Evolutionary conservation across 2,329 filamentous ascomycete species (phyloP), one percentile per base, ranked within the genome.

Genomic region (Monosporascus sp.): DNA sequence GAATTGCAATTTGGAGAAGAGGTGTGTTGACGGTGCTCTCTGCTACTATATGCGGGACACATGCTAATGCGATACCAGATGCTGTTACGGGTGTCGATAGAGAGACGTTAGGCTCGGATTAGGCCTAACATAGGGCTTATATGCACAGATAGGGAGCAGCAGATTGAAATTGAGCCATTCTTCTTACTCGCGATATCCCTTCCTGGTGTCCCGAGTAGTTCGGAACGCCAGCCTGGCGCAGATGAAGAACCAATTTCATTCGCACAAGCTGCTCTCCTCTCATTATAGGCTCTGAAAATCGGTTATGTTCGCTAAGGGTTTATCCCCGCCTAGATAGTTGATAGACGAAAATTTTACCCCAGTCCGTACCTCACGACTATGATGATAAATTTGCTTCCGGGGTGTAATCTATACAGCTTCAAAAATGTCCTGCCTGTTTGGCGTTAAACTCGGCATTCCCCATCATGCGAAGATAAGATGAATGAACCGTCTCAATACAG

Each of bases 1-100:
- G 52, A 57, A 55, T 54, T 59, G 61, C 61, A 61, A 64, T 62
- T 59, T 57, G 51, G 52, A 60, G 63, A 60, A 57, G 61, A 67
- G 65, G 66, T 68, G 56, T 41, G 63, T 60, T 27, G 3, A 34
- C 27, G 51, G 50, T 48, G 20, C 43, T 34, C 43, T 24, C 36
- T 43, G 31, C 19, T 44, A 46, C 36, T 19, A 24, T 17, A 20
- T 8, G 26, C 11, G 20, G 17, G 7, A 45, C 9, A n/a, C 1
- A 6, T 24, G 17, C 43, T 45, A 45, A 45, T 26, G 20, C 19
- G 17, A 11, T 45, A 14, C 22, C 19, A 45, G 57, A 58, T 63
- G 56, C 58, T 55, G 52, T 55, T 54, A 50, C 50, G 37, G 55
- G 56, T 57, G 59, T 59, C 55, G 53, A 56, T 50, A 47, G 49